Percentiles rank a stretch among this genome's conserved stretches.
Conservation (phyloP, 2,329 filamentous ascomycete genomes). For the Epichloe festucae region DNA sequence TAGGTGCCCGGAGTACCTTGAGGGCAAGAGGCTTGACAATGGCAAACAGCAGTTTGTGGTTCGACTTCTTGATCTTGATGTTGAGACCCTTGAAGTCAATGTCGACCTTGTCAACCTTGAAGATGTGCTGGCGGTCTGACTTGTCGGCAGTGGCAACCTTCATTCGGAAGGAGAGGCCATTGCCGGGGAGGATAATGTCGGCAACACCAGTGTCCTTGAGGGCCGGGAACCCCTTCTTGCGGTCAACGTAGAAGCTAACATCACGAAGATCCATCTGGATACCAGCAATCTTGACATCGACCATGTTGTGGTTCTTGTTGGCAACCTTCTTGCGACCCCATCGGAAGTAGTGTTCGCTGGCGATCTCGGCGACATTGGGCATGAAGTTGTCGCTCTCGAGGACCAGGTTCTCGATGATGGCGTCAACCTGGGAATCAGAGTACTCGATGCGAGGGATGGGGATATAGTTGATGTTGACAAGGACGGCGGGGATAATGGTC, state of each 20-base stretch:
- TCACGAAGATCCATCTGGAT: slow-evolving; percentile 87
- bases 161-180: slow-evolving; percentile 84
- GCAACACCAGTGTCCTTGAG: slow-evolving; percentile 79
- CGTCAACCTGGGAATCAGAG: slow-evolving; percentile 70
- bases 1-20: slow-evolving; percentile 67
- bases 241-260: slow-evolving; percentile 89
- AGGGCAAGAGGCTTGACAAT: slow-evolving; percentile 80
- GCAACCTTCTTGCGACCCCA: slow-evolving; percentile 82
- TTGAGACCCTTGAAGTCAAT: slow-evolving; percentile 71
- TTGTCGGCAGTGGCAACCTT: slow-evolving; percentile 72
- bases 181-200: slow-evolving; percentile 77
- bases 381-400: slow-evolving; percentile 95
- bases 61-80: slow-evolving; percentile 88
- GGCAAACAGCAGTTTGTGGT: slow-evolving; percentile 80
- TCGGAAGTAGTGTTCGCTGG: slow-evolving; percentile 86
- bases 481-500: slow-evolving; percentile 68
- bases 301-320: slow-evolving; percentile 70
- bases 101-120: slow-evolving; percentile 84
- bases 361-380: slow-evolving; percentile 80
- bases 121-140: slow-evolving; percentile 67
- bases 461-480: slow-evolving; percentile 80
- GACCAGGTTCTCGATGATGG: slow-evolving; percentile 85
- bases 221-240: slow-evolving; percentile 83
- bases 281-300: slow-evolving; percentile 73
- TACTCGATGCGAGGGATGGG: slow-evolving; percentile 92